Conservation (phyloP, 257 asterid species). For the Phtheirospermum japonicum region DNA sequence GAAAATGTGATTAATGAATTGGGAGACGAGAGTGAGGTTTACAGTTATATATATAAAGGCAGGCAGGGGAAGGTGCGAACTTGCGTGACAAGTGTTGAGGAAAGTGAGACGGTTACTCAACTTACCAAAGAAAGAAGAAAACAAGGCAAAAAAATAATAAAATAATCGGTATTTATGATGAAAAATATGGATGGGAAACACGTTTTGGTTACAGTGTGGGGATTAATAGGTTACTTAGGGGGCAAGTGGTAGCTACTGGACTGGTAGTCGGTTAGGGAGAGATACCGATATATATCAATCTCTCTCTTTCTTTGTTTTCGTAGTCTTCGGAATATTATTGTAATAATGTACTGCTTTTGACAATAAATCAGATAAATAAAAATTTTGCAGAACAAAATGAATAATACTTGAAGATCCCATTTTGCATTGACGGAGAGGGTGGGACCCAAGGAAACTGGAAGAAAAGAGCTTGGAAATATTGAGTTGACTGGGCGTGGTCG, state of each 20-base stretch:
- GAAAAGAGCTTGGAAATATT: no score
- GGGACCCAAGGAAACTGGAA: not conserved
- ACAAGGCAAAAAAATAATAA: not conserved
- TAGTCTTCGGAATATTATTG: no score
- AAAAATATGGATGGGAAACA: not conserved
- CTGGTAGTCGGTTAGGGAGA: not conserved
- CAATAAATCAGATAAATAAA: no score
- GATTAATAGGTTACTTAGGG: not conserved
- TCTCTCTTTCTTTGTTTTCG: no score
- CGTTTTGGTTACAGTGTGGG: not conserved
- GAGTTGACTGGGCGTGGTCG: not conserved
- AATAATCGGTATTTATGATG: not conserved
- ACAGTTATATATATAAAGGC: not conserved
- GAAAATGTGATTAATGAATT: no score
- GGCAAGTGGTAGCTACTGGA: not conserved
- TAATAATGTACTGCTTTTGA: no score
- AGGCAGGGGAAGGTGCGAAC: not conserved
- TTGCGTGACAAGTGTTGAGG: constrained; percentile 13
- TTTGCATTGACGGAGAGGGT: not conserved
- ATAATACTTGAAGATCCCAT: no score
- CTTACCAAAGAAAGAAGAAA: not conserved
- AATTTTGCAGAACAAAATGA: no score
- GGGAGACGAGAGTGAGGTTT: no score
- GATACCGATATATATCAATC: no score
- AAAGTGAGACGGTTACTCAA: constrained; percentile 15